Percentiles rank a stretch among this genome's conserved stretches.
These are phyloP conservation scores for Aureobasidium sp. DNA, from an alignment of 2,329 filamentous ascomycete genomes.

Conservation along the genomic window DNA sequence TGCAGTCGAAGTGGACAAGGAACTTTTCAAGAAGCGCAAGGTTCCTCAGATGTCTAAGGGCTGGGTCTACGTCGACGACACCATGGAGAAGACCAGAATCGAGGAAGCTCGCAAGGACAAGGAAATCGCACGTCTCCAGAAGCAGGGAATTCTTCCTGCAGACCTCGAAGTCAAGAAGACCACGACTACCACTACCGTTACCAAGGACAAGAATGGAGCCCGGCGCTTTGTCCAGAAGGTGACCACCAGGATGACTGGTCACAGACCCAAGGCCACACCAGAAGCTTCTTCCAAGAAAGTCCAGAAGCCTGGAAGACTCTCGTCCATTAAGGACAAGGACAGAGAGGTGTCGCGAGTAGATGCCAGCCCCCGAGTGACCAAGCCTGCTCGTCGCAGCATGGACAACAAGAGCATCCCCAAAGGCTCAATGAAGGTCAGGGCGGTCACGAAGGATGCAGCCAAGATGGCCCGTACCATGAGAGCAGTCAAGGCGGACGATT, in stretches of 20 bases:
- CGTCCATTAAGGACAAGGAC: not conserved
- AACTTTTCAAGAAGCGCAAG: conserved; percentile 19
- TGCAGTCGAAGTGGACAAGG: conserved; percentile 11
- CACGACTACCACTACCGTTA: conserved; percentile 1
- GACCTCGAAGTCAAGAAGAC: conserved; percentile 11
- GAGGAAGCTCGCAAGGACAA: conserved; percentile 17
- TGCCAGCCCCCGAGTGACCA: not conserved
- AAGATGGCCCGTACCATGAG: conserved; percentile 14
- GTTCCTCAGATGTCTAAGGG: conserved; percentile 17
- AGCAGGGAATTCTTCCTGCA: not conserved
- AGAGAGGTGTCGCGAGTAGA: not conserved
- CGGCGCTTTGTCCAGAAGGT: conserved; percentile 9
- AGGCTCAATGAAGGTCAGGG: conserved; percentile 13
- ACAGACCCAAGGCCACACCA: not conserved
- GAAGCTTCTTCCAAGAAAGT: not conserved
- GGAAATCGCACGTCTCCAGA: conserved; percentile 8
- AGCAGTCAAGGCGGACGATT: conserved; percentile 13
- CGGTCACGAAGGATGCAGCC: conserved; percentile 1
- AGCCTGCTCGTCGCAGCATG: conserved; percentile 3
- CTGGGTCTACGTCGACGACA: conserved; percentile 18
- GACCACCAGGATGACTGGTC: conserved; percentile 11
- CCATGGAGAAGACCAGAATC: conserved; percentile 14
- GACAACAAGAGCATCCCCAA: conserved; percentile 12
- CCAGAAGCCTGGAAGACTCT: not conserved
- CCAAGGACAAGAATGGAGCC: conserved; percentile 11